Evolutionary conservation across 768 basidiomycete genomes (phyloP), one percentile per base, ranked within the genome.

Genomic region (Sarcodon aspratus): DNA sequence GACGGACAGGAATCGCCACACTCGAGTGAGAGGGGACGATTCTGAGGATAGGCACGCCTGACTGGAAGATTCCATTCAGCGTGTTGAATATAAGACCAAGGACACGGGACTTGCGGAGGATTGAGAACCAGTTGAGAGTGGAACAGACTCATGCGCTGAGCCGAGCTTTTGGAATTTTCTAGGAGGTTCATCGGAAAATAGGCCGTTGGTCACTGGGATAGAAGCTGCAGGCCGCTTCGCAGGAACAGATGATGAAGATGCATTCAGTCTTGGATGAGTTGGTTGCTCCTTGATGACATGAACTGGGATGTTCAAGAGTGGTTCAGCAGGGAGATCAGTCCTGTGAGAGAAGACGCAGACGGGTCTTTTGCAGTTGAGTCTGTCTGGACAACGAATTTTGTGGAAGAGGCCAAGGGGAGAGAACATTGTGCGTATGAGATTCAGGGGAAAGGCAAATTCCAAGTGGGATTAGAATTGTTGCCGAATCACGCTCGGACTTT

Each of bases 1-100:
- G 85, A 35, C 91, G 76, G 45, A 85, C 80, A 5, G 81, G 79
- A 40, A 91, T 55, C 1, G 90, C 69, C 15, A 92, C 78, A 37
- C 70, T 69, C n/a, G 87, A 90, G 49, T 73, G 75, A 0, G 80
- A 80, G 3, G 84, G 74, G 61, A 75, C 81, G 48, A 82, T 66
- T 60, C 72, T 71, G 34, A 92, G 73, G 45, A 82, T 57, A 5
- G 88, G 88, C 0, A 70, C 76, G 31, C 82, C 83, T 34, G 70
- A 66, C 78, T 84, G 48, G 44, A 27, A 52, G 8, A 13, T 18
- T 44, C 38, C 36, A 21, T 42, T 42, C 17, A 42, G 40, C 13
- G 40, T 13, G 27, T 18, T 27, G 40, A 13, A 42, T 5, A 27
- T 27, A 27, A 42, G 27, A 9, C 40, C 21, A 27, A 18, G 5